Evolutionary conservation across 2,329 filamentous ascomycete genomes (phyloP), one percentile per base, ranked within the genome.

Genomic region (Neonectria coccinea): DNA sequence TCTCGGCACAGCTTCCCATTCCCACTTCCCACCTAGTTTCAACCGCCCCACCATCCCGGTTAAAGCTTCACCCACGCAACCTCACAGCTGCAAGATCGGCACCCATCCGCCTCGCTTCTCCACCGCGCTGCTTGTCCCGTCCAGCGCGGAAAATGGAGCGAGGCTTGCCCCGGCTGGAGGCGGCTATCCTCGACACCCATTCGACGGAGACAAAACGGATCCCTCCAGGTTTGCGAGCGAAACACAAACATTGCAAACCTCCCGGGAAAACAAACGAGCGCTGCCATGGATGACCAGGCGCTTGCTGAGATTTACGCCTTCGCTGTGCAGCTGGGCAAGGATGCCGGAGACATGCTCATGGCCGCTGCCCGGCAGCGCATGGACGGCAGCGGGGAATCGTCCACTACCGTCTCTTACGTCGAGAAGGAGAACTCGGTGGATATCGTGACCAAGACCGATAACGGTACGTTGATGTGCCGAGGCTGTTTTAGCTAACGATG

Each of bases 391-490:
- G 61, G 56, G n/a, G 33, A 51, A 27, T 56, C 61, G 12, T 70
- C 71, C 0, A 64, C 67, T 2, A 68, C 61, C 2, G 71, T 74
- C 8, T 59, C 67, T 5, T 76, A 75, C 61, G 69, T 72, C 25
- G 90, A 93, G 78, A 94, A 94, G 76, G 89, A 92, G 69, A 93
- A 87, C 74, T 85, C 91, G 1, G 91, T 94, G 11, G 92, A 94
- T 75, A 87, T 94, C 66, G 91, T 94, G 20, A 94, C 91, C 10
- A 87, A 93, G 79, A 91, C 90, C 1, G 91, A 94, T 74, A 86
- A 91, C 78, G 89, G 90, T 91, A 78, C 68, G 78, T 55, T 25
- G 52, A 18, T 39, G 5, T 3, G 0, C 12, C 22, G 6, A 47
- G 39, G 25, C 14, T 9, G 8, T 5, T n/a, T 18, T 14, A 7